Evolutionary conservation across 495 filamentous ascomycete genomes (phyloP), one percentile per base, ranked within the genome.

Genomic region (Talaromyces proteolyticus): DNA sequence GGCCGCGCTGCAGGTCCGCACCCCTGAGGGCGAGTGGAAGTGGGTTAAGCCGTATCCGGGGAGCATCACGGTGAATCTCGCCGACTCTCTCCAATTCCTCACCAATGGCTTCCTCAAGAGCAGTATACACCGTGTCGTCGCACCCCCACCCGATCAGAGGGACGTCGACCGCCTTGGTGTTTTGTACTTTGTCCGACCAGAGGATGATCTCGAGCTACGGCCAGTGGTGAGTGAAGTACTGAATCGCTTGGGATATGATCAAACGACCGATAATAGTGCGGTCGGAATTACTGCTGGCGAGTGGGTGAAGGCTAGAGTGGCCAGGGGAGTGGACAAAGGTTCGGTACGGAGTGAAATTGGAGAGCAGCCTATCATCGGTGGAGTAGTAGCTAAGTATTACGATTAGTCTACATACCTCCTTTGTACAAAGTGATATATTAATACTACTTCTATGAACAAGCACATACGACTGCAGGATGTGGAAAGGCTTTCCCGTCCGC

Each of bases 61-160:
- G 1, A 76, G 68, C 0, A 78, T 80, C 50, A 76, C 74, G 3
- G 70, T 77, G 50, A 79, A 80, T 59, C 74, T 67, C 0, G 72
- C 66, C 42, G 75, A 79, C 60, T 67, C 74, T 2, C 55, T 79
- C 49, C 60, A 72, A 69, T 5, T 65, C 65, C 62, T 78, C 29
- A 76, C 74, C 6, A 58, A 70, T 36, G 74, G 75, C 0, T 61
- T 76, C 19, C 66, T 77, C 50, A 79, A 79, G 59, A 70, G 65
- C 0, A 77, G 72, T 46, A 59, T 79, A 34, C 76, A 80, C 47
- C 70, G 77, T 19, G 77, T 80, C 8, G 69, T 73, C 52, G 63
- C 75, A 4, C 72, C 72, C 5, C 74, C 76, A 0, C 47, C 61
- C 3, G 73, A 79, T 50, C 77, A 82, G 53, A 65, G 69, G 11